Percentiles rank a stretch among this genome's conserved stretches.
Conservation (phyloP, 208 protist species). For the Porcisia hertigi region DNA sequence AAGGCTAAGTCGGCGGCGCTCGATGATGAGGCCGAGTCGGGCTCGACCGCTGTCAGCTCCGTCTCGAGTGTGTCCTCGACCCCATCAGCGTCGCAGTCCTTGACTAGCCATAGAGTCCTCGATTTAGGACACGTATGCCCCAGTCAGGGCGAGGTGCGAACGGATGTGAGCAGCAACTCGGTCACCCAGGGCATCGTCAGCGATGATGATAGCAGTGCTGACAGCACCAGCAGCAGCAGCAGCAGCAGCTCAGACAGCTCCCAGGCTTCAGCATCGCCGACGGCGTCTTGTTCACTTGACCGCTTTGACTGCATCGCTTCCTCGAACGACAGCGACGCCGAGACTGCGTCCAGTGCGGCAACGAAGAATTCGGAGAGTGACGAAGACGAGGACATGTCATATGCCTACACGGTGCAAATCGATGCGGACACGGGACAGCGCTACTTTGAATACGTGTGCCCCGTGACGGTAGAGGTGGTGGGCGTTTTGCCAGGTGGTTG, state of each 20-base stretch:
- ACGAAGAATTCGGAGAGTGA: background rate
- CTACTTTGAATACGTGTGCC: constrained; percentile 45
- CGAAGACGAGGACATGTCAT: constrained; percentile 27
- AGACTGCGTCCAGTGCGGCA: background rate
- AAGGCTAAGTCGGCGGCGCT: background rate
- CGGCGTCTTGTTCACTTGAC: background rate
- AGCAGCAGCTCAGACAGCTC: background rate
- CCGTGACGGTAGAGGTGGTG: constrained; percentile 41
- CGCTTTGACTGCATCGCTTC: background rate
- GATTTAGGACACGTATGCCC: background rate
- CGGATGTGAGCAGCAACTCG: background rate
- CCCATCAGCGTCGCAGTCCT: background rate
- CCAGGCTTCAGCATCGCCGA: background rate
- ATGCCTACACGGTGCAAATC: constrained; percentile 39
- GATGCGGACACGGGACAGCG: constrained; percentile 29
- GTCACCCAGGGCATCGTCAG: background rate
- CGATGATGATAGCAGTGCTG: background rate
- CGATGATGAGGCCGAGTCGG: background rate
- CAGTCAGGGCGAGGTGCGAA: background rate
- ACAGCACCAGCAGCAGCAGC: background rate
- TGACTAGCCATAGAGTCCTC: background rate
- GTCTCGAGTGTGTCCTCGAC: background rate
- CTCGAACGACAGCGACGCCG: background rate
- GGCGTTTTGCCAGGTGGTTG: constrained; percentile 23
- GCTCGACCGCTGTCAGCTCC: background rate